Conservation (phyloP, 345 rosid genomes). For the Draba incana region DNA sequence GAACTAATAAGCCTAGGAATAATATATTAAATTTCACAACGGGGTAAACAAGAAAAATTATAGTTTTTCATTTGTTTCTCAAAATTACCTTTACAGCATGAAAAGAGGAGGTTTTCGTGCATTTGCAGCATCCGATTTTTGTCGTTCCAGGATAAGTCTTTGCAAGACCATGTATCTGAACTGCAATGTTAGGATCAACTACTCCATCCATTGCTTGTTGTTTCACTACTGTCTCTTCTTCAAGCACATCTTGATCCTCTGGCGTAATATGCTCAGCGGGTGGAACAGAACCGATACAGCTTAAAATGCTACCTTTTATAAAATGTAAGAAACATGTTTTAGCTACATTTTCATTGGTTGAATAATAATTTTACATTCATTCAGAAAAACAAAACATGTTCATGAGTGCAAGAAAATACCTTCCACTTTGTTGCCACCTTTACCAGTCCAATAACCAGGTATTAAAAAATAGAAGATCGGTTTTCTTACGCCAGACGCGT, state of each 20-base stretch:
- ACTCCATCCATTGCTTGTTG: conserved; percentile 48
- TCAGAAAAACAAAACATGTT: background rate
- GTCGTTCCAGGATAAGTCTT: conserved; percentile 77
- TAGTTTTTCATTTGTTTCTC: too few species aligned
- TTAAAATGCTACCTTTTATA: conserved; percentile 81
- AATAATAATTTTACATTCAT: too few species aligned
- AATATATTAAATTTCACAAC: background rate
- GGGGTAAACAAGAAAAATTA: too few species aligned
- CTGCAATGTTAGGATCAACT: conserved; percentile 67
- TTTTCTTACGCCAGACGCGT: conserved; percentile 81
- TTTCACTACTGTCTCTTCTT: conserved; percentile 74
- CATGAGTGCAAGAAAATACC: conserved; percentile 49
- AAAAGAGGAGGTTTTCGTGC: conserved; percentile 72
- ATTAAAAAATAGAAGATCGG: conserved; percentile 68
- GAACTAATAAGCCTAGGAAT: conserved; percentile 13
- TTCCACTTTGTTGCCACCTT: conserved; percentile 68
- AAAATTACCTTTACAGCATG: conserved; percentile 91
- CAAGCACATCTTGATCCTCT: conserved; percentile 86
- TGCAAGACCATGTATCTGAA: conserved; percentile 74
- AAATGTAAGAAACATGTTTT: conserved; percentile 13
- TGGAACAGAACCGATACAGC: conserved; percentile 69
- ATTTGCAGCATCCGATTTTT: conserved; percentile 63
- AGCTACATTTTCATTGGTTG: background rate
- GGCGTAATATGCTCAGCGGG: conserved; percentile 51
- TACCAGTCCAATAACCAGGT: conserved; percentile 87